Conservation (phyloP, 352 stramenopile genomes). For the Phytophthora capsici region DNA sequence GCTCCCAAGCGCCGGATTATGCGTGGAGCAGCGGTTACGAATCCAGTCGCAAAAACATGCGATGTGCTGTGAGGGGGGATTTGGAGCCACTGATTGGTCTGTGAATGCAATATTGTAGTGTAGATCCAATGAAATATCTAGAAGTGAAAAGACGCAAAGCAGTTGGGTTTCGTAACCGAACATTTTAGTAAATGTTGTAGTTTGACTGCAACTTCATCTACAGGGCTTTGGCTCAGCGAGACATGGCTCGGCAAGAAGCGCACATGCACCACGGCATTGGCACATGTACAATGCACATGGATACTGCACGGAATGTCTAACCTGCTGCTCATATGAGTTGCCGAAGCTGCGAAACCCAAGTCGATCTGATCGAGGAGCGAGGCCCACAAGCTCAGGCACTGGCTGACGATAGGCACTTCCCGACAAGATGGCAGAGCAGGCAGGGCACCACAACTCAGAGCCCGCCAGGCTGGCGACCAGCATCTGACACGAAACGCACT, state of each 20-base stretch:
- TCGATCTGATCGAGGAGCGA: background rate
- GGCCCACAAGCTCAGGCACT: background rate
- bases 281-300: background rate
- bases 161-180: background rate
- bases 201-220: conserved; percentile 27
- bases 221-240: conserved; percentile 13
- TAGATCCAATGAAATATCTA: background rate
- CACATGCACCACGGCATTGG: no score
- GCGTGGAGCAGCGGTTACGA: conserved; percentile 22
- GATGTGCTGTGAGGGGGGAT: background rate
- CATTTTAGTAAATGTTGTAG: background rate
- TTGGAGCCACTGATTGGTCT: no score
- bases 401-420: conserved; percentile 7
- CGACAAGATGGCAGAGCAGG: conserved; percentile 18
- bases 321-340: background rate
- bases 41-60: conserved; percentile 11
- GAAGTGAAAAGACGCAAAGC: background rate
- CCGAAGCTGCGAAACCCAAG: conserved; percentile 10
- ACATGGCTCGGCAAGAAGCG: conserved; percentile 12
- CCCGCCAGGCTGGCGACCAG: background rate
- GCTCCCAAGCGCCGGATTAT: conserved; percentile 20
- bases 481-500: conserved; percentile 6
- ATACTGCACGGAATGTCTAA: conserved; percentile 14
- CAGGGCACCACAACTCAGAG: background rate
- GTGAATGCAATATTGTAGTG: background rate